Percentiles rank a stretch among this genome's conserved stretches.
Evolutionary conservation across 257 asterid species (phyloP).

Genomic region (Striga asiatica): DNA sequence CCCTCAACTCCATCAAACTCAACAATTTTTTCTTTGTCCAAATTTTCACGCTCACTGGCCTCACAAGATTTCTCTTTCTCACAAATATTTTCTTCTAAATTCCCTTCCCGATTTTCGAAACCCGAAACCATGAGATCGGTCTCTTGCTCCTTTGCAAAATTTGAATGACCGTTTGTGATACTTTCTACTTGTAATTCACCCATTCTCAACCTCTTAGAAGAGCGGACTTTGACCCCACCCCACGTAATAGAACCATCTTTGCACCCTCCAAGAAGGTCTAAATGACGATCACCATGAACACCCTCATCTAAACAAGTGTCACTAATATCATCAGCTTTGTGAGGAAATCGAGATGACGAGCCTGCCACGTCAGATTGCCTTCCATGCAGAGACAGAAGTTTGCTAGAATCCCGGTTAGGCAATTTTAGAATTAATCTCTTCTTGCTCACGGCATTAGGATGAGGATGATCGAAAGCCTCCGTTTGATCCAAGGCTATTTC

Average conservation of each 20-base stretch:
- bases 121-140: constrained; percentile 22
- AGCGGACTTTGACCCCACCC: constrained; percentile 87
- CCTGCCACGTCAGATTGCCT: constrained; percentile 33
- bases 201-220: constrained; percentile 59
- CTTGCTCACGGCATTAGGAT: constrained; percentile 37
- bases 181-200: constrained; percentile 46
- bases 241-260: constrained; percentile 60
- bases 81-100: constrained; percentile 23
- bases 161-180: constrained; percentile 26
- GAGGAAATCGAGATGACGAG: constrained; percentile 37
- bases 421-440: constrained; percentile 71
- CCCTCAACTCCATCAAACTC: neutral
- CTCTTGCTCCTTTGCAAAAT: constrained; percentile 23
- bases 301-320: constrained; percentile 18
- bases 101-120: constrained; percentile 34
- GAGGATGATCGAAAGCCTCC: constrained; percentile 30
- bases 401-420: constrained; percentile 63
- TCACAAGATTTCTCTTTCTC: no score
- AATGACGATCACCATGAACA: constrained; percentile 28
- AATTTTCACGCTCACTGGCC: no score
- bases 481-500: constrained; percentile 41
- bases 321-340: constrained; percentile 21
- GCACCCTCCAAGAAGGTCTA: constrained; percentile 66
- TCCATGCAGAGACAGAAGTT: constrained; percentile 23
- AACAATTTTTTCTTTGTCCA: neutral